Conservation (phyloP, 2,329 filamentous ascomycete species). For the Akanthomyces muscarius region DNA sequence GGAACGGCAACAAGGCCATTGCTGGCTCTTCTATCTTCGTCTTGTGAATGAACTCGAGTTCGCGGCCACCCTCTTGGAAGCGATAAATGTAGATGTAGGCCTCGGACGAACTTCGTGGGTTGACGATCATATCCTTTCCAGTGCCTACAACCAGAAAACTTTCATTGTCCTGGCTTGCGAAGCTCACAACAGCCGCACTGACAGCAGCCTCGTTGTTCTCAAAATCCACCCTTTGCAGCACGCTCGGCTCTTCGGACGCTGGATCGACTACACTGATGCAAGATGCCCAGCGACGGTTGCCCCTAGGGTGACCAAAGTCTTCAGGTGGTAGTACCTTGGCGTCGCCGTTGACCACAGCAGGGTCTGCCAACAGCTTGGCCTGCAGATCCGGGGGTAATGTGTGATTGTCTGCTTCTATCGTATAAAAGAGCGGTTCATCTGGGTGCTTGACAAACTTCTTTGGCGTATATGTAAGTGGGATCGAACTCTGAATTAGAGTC, state of each 20-base stretch:
- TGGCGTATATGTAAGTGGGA: slow-evolving; percentile 85
- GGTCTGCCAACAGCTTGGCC: slow-evolving; percentile 69
- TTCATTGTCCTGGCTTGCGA: slow-evolving; percentile 84
- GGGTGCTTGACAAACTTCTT: slow-evolving; percentile 84
- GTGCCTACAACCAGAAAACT: slow-evolving; percentile 92
- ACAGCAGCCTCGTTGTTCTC: slow-evolving; percentile 89
- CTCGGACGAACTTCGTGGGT: slow-evolving; percentile 67
- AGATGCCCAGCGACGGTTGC: slow-evolving; percentile 85
- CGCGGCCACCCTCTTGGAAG: slow-evolving; percentile 79
- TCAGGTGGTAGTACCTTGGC: slow-evolving; percentile 66
- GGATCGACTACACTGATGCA: slow-evolving; percentile 93
- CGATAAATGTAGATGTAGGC: slow-evolving; percentile 92
- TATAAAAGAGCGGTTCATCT: slow-evolving; percentile 85
- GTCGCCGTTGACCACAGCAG: slow-evolving; percentile 67
- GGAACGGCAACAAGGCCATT: slow-evolving; percentile 85
- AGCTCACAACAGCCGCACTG: slow-evolving; percentile 78
- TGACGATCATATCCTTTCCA: slow-evolving; percentile 81
- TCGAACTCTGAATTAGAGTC: slow-evolving; percentile 80
- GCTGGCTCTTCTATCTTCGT: slow-evolving; percentile 89
- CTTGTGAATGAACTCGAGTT: slow-evolving; percentile 93
- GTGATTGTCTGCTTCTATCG: slow-evolving; percentile 90
- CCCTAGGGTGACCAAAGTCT: slow-evolving; percentile 86
- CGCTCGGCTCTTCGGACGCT: slow-evolving; percentile 60
- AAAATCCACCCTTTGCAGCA: slow-evolving; percentile 75
- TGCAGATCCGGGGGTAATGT: slow-evolving; percentile 77